Evolutionary conservation across 2,329 filamentous ascomycete species (phyloP).

Genomic region (Ceratocystis cubensis): DNA sequence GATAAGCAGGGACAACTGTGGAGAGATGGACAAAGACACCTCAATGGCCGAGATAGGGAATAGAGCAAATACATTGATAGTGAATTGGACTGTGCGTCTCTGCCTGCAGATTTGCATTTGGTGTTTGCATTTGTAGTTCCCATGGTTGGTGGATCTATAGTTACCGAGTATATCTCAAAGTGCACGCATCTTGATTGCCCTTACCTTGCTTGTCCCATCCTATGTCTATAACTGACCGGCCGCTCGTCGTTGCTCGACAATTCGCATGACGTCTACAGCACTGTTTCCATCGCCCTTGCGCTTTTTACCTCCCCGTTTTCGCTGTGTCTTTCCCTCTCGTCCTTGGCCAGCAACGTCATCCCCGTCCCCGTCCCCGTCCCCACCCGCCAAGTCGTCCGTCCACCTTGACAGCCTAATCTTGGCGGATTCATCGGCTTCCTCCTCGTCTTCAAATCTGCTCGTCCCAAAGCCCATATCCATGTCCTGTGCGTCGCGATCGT

Average conservation of each 20-base stretch:
- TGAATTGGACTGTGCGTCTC: neutral
- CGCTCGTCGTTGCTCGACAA: slow-evolving; percentile 47
- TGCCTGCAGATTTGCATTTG: neutral
- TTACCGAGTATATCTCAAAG: too few species aligned
- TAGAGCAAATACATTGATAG: neutral
- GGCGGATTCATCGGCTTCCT: slow-evolving; percentile 54
- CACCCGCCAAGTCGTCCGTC: slow-evolving; percentile 33
- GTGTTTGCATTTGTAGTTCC: neutral
- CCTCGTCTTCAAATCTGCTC: slow-evolving; percentile 75
- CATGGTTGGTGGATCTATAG: neutral
- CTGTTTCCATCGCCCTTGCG: slow-evolving; percentile 68
- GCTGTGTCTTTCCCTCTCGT: slow-evolving; percentile 37
- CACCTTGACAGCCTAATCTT: slow-evolving; percentile 58
- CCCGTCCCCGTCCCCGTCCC: slow-evolving; percentile 35
- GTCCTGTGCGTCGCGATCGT: slow-evolving; percentile 74
- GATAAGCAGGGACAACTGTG: neutral
- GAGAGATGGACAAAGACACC: neutral
- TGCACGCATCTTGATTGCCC: neutral
- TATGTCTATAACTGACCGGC: neutral
- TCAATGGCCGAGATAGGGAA: neutral
- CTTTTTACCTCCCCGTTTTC: slow-evolving; percentile 62
- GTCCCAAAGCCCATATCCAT: slow-evolving; percentile 91
- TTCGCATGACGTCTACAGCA: slow-evolving; percentile 65
- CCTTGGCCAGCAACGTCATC: slow-evolving; percentile 28
- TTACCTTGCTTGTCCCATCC: neutral